Evolutionary conservation across 495 filamentous ascomycete species (phyloP).

Genomic region (Parachaetomium inaequale): DNA sequence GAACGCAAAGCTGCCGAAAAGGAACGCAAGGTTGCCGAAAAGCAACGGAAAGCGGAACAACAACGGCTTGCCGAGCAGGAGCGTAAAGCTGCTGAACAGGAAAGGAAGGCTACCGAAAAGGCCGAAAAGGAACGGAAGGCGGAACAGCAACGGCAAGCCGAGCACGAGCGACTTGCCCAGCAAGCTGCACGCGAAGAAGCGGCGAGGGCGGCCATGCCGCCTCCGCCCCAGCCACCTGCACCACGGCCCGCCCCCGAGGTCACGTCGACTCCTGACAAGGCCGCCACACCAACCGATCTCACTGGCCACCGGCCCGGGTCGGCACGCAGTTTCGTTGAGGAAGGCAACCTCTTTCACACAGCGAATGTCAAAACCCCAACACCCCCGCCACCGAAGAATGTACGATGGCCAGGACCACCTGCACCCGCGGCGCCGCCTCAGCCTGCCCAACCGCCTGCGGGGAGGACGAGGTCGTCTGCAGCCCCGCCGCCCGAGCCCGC

Average conservation of each 20-base stretch:
- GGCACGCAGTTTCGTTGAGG: conserved; percentile 36
- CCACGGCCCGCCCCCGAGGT: neutral
- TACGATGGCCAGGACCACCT: neutral
- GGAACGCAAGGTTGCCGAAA: neutral
- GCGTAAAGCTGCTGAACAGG: neutral
- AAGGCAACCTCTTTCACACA: conserved; percentile 34
- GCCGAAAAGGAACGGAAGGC: neutral
- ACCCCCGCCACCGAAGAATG: neutral
- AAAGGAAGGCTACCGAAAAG: too few species aligned
- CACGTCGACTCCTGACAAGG: conserved; percentile 20
- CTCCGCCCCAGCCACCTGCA: neutral
- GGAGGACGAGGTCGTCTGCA: neutral
- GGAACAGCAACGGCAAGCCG: neutral
- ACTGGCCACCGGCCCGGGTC: neutral
- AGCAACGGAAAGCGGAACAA: neutral
- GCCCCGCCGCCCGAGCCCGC: neutral
- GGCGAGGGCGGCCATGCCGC: conserved; percentile 6
- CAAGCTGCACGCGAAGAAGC: conserved; percentile 4
- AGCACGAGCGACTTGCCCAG: neutral
- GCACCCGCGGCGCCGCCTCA: neutral
- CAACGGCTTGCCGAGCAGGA: neutral
- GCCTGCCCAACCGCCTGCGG: neutral
- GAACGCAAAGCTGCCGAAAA: neutral
- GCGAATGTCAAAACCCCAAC: conserved; percentile 31
- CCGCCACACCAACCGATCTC: conserved; percentile 30